These are phyloP conservation scores for Vickermania spadyakhi DNA, from an alignment of 208 protist species.

Conservation along the genomic window DNA sequence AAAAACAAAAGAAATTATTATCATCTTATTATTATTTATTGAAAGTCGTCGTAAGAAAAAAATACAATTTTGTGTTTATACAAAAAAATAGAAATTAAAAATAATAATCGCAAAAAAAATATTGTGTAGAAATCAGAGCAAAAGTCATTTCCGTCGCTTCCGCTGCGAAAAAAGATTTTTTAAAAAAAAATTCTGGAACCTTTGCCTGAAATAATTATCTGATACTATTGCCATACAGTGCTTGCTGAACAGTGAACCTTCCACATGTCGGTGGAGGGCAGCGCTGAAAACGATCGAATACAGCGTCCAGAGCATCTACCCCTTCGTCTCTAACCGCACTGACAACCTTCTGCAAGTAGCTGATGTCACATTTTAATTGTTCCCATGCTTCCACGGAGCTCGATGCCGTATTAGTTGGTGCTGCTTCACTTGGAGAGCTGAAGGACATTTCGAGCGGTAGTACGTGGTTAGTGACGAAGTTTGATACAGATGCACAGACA, in stretches of 20 bases:
- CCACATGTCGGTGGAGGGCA: constrained; percentile 10
- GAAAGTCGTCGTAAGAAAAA: too few relatives aligned
- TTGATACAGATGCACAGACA: constrained; percentile 30
- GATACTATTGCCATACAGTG: too few relatives aligned
- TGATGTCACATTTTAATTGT: constrained; percentile 56
- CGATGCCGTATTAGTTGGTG: constrained; percentile 1
- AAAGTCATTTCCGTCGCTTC: too few relatives aligned
- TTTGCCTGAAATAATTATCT: too few relatives aligned
- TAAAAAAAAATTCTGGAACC: too few relatives aligned
- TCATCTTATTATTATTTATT: too few relatives aligned
- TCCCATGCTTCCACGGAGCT: constrained; percentile 19
- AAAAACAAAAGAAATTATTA: too few relatives aligned
- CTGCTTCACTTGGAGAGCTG: background rate
- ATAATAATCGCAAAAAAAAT: too few relatives aligned
- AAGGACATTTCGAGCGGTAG: constrained; percentile 30
- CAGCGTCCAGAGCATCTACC: constrained; percentile 31
- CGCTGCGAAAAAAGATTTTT: too few relatives aligned
- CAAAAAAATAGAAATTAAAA: too few relatives aligned
- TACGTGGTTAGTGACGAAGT: constrained; percentile 52
- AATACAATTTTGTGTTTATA: too few relatives aligned
- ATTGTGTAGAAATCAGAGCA: too few relatives aligned
- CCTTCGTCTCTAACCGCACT: constrained; percentile 67
- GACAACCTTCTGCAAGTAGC: constrained; percentile 66
- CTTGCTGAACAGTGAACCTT: constrained; percentile 9
- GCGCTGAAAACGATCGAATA: constrained; percentile 27